These are phyloP conservation scores for Coffea eugenioides DNA, from an alignment of 257 asterid species.

Conservation along the genomic window DNA sequence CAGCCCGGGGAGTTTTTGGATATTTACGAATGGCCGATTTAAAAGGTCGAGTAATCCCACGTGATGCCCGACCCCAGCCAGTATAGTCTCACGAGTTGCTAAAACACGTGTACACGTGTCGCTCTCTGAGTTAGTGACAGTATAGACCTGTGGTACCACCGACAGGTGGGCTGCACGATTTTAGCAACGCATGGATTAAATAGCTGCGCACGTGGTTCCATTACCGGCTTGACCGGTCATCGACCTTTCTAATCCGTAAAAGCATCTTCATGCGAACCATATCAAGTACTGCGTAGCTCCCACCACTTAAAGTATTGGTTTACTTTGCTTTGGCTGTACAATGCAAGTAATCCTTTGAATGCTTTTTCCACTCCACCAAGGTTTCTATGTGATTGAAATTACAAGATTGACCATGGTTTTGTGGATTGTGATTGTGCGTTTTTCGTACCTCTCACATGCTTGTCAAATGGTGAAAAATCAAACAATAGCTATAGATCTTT, in stretches of 20 bases:
- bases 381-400: background rate
- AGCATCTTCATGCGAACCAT: background rate
- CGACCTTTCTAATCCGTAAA: background rate
- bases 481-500: too few species aligned
- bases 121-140: background rate
- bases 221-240: slow-evolving; percentile 15
- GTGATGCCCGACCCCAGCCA: background rate
- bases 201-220: slow-evolving; percentile 11
- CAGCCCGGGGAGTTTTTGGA: background rate
- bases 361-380: background rate
- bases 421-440: background rate
- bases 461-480: too few species aligned
- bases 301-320: background rate
- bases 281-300: too few species aligned
- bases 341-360: background rate
- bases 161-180: background rate
- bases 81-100: background rate
- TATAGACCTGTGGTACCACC: background rate
- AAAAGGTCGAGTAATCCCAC: slow-evolving; percentile 2
- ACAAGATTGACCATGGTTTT: background rate
- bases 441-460: background rate
- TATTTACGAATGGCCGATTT: background rate
- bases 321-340: background rate
- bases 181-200: background rate
- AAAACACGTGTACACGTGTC: slow-evolving; percentile 7